Evolutionary conservation across 352 stramenopile genomes (phyloP), one percentile per base, ranked within the genome.

Genomic region (Peronospora belbahrii): DNA sequence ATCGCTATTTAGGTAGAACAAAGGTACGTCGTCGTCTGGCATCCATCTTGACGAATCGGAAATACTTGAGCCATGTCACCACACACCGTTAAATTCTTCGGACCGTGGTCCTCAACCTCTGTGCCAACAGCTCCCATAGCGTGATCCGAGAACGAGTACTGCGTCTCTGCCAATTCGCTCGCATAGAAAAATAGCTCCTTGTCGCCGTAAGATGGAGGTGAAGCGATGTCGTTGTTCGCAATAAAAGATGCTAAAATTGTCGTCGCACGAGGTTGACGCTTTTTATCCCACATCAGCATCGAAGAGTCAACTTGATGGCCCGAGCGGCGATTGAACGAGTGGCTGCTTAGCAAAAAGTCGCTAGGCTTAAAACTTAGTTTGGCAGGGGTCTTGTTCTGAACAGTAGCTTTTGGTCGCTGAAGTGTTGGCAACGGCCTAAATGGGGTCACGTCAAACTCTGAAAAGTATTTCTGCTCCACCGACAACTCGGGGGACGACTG

Each of bases 1-100:
- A 52, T 83, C 65, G 49, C 67, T 83, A 45, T 76, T 79, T 32
- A 79, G 62, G 51, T 77, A 83, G 8, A 79, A 61, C 24, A 65
- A 33, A 9, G 54, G 48, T 0, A 66, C 44, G 13, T 67, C 41
- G 24, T 62, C 53, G 30, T 48, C 55, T 10, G 47, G 39, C 9
- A 56, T 7, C 19, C 47, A 4, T 57, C 38, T n/a, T 35, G 42
- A 13, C 59, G 46, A 22, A 68, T 52, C 10, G 67, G 70, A 37
- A 67, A 77, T 23, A 65, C 67, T 15, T 83, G 71, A 20, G 76
- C 52, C 37, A 62, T 56, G 25, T 83, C 63, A 32, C 71, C 71
- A 30, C 71, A 83, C 2, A 83, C n/a, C 5, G 57, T 59, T 9
- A 44, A 58, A 13, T 70, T 62, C 20, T 67, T 56, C 13, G 51